These are phyloP conservation scores for Podaxis sp. DNA, from an alignment of 768 basidiomycete species.

Conservation along the genomic window DNA sequence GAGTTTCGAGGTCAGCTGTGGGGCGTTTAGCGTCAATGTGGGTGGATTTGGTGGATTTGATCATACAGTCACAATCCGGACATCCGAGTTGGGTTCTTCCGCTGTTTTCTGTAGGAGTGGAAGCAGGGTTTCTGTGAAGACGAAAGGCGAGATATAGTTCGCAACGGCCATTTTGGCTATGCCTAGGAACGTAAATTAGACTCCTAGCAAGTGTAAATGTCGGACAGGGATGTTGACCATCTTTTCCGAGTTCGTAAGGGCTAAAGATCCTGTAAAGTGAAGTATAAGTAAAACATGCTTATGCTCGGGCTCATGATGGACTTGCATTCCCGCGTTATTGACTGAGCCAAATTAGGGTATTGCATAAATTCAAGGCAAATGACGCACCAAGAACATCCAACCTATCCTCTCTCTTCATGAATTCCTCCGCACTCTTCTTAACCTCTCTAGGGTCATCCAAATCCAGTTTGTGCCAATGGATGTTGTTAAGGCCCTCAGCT, in stretches of 20 bases:
- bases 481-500: constrained; percentile 41
- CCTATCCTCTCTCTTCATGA: constrained; percentile 45
- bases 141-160: constrained; percentile 23
- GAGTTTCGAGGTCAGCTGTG: background rate
- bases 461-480: constrained; percentile 52
- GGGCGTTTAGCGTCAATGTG: background rate
- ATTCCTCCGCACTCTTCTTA: constrained; percentile 43
- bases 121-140: constrained; percentile 25
- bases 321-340: constrained; percentile 54
- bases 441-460: constrained; percentile 43
- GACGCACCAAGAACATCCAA: constrained; percentile 52
- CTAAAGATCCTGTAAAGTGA: background rate
- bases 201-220: constrained; percentile 17
- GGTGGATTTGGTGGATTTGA: background rate
- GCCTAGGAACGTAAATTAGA: constrained; percentile 16
- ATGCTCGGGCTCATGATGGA: background rate
- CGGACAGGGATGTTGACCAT: background rate
- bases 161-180: background rate
- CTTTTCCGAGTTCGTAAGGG: background rate
- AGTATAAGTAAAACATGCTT: background rate
- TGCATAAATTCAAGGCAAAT: background rate
- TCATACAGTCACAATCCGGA: constrained; percentile 23
- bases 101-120: constrained; percentile 25
- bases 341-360: constrained; percentile 29
- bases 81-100: constrained; percentile 17